These are phyloP conservation scores for Sporobolomyces pararoseus DNA, from an alignment of 768 basidiomycete species.

Conservation along the genomic window DNA sequence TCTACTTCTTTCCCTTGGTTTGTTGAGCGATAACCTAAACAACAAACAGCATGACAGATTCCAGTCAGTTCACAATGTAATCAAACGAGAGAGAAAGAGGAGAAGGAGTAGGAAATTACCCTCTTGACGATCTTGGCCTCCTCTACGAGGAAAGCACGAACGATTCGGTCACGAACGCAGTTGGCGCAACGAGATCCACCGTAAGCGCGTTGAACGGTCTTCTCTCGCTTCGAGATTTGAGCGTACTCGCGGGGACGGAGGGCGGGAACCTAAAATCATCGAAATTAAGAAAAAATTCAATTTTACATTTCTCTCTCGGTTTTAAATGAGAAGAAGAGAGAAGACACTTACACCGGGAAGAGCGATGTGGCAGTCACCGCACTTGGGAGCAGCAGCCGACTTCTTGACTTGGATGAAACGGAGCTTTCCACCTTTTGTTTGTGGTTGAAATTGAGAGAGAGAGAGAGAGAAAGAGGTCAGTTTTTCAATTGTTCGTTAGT, in stretches of 20 bases:
- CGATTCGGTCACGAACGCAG: constrained; percentile 94
- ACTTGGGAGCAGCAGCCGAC: constrained; percentile 83
- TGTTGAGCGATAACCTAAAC: constrained; percentile 37
- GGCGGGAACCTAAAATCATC: constrained; percentile 86
- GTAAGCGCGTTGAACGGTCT: constrained; percentile 93
- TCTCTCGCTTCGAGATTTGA: constrained; percentile 91
- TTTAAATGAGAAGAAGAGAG: background rate
- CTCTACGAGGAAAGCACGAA: constrained; percentile 97
- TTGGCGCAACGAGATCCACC: constrained; percentile 95
- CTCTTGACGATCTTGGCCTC: constrained; percentile 99
- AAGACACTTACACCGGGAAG: constrained; percentile 77
- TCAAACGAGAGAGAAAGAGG: background rate
- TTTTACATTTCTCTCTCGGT: background rate
- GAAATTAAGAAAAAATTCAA: too few species aligned
- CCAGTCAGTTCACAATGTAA: background rate
- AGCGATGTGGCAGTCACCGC: constrained; percentile 94
- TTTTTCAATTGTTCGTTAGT: too few species aligned
- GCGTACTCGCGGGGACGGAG: constrained; percentile 95
- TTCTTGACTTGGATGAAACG: constrained; percentile 99
- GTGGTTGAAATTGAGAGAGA: too few species aligned
- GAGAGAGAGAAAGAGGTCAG: background rate
- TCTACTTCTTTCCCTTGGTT: constrained; percentile 39
- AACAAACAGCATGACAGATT: background rate
- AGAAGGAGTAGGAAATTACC: constrained; percentile 56
- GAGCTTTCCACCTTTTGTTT: constrained; percentile 68